Evolutionary conservation across 176 grass and related monocot genomes (phyloP), one percentile per base, ranked within the genome.

Genomic region (Saccharum spontaneum): DNA sequence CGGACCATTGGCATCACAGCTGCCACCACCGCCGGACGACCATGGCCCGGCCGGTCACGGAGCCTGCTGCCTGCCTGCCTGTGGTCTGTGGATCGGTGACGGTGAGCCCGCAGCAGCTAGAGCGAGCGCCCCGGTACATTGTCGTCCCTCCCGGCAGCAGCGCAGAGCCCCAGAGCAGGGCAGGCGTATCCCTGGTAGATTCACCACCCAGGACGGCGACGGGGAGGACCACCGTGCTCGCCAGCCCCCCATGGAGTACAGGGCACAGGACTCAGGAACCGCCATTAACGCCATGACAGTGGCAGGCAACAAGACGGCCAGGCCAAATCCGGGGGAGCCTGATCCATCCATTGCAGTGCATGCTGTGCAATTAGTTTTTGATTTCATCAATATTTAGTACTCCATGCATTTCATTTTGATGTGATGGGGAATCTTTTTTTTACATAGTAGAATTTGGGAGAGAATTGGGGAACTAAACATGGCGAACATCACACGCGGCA

Each of bases 261-360:
- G 40, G 40, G 40, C 40, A 41, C 40, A 48, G 45, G 45, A 13
- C 45, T 48, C 45, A 14, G 45, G 45, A 54, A 4, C 17, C 13
- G 67, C 23, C 74, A 88, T 88, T 31, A 69, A 40, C 73, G 23
- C 37, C 26, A 28, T 57, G 18, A 7, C 52, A 57, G 52, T 22
- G 18, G 38, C 33, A 41, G 68, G 39, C 69, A 44, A 73, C 79
- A 22, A 28, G 8, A 74, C 57, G 66, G 33, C 72, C 83, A 57
- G 50, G 49, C 49, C 49, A 7, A 52, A 52, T 2, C 49, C 49
- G 43, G 43, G 43, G 10, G 43, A 45, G 43, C 43, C 43, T 12
- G 48, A 50, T 50, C 48, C 48, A 17, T 50, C 48, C 14, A 50
- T 50, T 50, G 14, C 49, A 52, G 4, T 18, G 49, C 49, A 18